phyloP scores from a whole-genome alignment of 805 yeast genomes.

The Ogataea allantospora region DNA sequence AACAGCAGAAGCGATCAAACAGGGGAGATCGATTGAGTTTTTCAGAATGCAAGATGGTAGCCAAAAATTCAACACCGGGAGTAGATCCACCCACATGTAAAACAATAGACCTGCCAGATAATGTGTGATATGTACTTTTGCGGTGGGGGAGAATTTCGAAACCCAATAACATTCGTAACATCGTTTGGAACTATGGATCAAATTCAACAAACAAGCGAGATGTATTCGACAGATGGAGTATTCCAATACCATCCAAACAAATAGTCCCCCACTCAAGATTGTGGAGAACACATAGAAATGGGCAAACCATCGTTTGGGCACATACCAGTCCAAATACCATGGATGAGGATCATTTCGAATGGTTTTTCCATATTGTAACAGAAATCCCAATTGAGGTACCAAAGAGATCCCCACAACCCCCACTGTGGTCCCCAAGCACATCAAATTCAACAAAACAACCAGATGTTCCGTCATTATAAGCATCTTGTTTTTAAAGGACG shows the following conservation, averaged over 20 bases:
- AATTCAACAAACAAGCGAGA: slow-evolving; percentile 20
- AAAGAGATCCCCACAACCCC: slow-evolving; percentile 36
- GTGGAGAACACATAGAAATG: slow-evolving; percentile 55
- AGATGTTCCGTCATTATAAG: not conserved
- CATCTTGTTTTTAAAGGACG: not conserved
- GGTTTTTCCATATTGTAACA: slow-evolving; percentile 49
- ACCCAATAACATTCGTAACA: slow-evolving; percentile 52
- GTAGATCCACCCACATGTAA: slow-evolving; percentile 48
- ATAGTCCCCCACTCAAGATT: slow-evolving; percentile 23
- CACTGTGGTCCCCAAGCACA: slow-evolving; percentile 11
- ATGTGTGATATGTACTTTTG: slow-evolving; percentile 65
- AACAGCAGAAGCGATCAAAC: slow-evolving; percentile 23
- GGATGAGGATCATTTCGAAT: slow-evolving; percentile 9
- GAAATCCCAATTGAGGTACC: slow-evolving; percentile 31
- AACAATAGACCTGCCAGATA: slow-evolving; percentile 63
- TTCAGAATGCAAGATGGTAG: slow-evolving; percentile 1
- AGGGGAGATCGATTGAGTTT: not conserved
- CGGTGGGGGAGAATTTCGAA: slow-evolving; percentile 42
- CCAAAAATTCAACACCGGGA: slow-evolving; percentile 25
- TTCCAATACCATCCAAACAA: not conserved
- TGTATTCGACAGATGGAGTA: slow-evolving; percentile 5
- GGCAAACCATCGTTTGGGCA: slow-evolving; percentile 61
- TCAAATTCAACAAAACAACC: slow-evolving; percentile 2
- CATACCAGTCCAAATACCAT: slow-evolving; percentile 33
- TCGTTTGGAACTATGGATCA: slow-evolving; percentile 58